Evolutionary conservation across 148 eudicot species (phyloP).

Genomic region (Chenopodium quinoa): DNA sequence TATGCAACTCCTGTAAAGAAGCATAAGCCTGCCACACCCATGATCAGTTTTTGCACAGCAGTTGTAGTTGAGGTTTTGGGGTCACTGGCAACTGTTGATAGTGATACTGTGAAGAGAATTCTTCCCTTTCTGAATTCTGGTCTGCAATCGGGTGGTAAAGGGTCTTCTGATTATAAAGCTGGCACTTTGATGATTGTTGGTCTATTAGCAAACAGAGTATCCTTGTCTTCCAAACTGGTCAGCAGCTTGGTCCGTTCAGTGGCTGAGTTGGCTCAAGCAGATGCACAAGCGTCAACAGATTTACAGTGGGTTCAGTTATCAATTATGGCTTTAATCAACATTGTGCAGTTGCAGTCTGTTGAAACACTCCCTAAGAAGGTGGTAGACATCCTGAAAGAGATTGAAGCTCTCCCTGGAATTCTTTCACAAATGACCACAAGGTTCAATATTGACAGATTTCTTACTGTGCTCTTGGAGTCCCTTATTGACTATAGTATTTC

Average conservation of each 20-base stretch:
- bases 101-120: constrained; percentile 65
- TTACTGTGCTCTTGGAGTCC: constrained; percentile 61
- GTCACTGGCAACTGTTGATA: constrained; percentile 45
- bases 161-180: constrained; percentile 67
- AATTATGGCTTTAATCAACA: constrained; percentile 64
- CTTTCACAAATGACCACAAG: constrained; percentile 57
- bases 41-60: constrained; percentile 70
- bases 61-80: constrained; percentile 78
- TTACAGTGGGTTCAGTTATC: constrained; percentile 63
- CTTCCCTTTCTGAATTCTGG: constrained; percentile 69
- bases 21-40: constrained; percentile 56
- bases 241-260: constrained; percentile 61
- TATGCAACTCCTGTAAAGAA: constrained; percentile 66
- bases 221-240: constrained; percentile 60
- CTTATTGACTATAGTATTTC: constrained; percentile 60
- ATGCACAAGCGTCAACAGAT: constrained; percentile 53
- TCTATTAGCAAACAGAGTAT: constrained; percentile 61
- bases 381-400: constrained; percentile 48
- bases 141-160: constrained; percentile 52
- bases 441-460: constrained; percentile 76
- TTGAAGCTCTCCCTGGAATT: constrained; percentile 61
- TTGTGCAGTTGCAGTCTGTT: constrained; percentile 82
- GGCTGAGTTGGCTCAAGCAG: constrained; percentile 57
- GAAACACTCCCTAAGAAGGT: constrained; percentile 74
- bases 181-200: constrained; percentile 79